A percentile compares a stretch with the other conserved stretches of the same genome.
phyloP scores from a whole-genome alignment of 169 alveolate species.

The Eimeria acervulina region DNA sequence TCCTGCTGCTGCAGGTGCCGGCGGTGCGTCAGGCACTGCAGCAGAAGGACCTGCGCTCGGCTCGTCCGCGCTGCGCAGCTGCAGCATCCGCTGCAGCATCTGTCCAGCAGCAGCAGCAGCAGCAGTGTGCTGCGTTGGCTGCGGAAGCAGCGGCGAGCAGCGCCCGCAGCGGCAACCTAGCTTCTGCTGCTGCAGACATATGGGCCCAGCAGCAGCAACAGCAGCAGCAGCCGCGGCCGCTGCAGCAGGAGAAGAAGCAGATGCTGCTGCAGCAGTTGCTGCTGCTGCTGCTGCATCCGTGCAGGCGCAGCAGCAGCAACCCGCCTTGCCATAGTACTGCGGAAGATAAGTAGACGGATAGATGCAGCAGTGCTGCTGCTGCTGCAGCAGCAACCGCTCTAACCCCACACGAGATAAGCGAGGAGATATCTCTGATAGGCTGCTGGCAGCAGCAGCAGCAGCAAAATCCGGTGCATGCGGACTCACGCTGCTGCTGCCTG shows the following conservation, averaged over 20 bases:
- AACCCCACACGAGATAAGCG: slow-evolving; percentile 33
- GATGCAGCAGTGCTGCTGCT: slow-evolving; percentile 62
- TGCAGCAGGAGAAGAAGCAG: slow-evolving; percentile 15
- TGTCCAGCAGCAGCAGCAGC: slow-evolving; percentile 3
- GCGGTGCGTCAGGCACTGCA: neutral
- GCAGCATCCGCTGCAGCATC: slow-evolving; percentile 8
- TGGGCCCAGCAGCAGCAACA: neutral
- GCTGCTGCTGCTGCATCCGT: slow-evolving; percentile 22
- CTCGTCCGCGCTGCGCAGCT: slow-evolving; percentile 37
- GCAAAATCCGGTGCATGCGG: slow-evolving; percentile 68
- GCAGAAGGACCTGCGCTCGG: neutral
- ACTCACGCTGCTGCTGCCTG: slow-evolving; percentile 69
- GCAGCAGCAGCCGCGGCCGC: slow-evolving; percentile 26
- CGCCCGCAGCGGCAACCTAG: slow-evolving; percentile 68
- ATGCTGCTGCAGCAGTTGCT: neutral
- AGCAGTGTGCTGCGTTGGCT: slow-evolving; percentile 29
- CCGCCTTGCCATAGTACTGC: slow-evolving; percentile 56
- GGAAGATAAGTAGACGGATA: slow-evolving; percentile 46
- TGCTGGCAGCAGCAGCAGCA: slow-evolving; percentile 70
- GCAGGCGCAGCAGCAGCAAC: slow-evolving; percentile 70
- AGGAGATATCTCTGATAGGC: slow-evolving; percentile 59
- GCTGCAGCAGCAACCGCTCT: slow-evolving; percentile 58
- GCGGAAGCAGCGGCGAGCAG: slow-evolving; percentile 68
- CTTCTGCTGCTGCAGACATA: slow-evolving; percentile 44
- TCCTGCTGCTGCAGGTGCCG: neutral